Percentiles rank a stretch among this genome's conserved stretches.
These are phyloP conservation scores for Saturnispora gosingensis DNA, from an alignment of 805 yeast genomes.

Conservation along the genomic window DNA sequence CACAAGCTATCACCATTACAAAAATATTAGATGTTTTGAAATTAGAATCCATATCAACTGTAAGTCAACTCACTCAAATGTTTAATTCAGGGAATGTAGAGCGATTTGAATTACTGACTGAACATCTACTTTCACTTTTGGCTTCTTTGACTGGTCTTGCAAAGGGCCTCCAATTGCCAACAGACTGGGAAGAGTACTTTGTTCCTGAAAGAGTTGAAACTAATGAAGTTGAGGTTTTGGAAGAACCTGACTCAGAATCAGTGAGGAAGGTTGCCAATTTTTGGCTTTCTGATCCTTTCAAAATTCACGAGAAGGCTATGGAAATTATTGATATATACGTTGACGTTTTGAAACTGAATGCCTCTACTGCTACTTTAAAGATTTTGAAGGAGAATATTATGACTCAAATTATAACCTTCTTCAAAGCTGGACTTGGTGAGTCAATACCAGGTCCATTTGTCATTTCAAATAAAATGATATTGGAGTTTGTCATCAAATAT, in stretches of 20 bases:
- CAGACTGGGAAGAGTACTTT: conserved; percentile 36
- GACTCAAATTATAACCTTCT: conserved; percentile 54
- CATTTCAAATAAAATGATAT: conserved; percentile 33
- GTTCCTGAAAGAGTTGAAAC: conserved; percentile 4
- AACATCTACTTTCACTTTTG: conserved; percentile 47
- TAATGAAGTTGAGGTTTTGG: not conserved
- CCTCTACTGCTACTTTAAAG: conserved; percentile 4
- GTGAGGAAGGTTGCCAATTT: not conserved
- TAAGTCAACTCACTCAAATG: conserved; percentile 5
- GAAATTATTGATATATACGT: conserved; percentile 35
- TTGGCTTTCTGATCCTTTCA: conserved; percentile 32
- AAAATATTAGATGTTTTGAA: conserved; percentile 19
- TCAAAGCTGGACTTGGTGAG: conserved; percentile 59
- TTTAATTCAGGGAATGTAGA: conserved; percentile 7
- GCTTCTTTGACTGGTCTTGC: conserved; percentile 63
- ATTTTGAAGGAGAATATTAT: conserved; percentile 41
- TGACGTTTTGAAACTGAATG: conserved; percentile 23
- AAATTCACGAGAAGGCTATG: conserved; percentile 35
- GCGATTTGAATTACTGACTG: conserved; percentile 25
- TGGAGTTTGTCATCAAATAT: conserved; percentile 33
- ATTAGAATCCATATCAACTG: conserved; percentile 14
- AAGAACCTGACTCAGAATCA: not conserved
- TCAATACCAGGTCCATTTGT: conserved; percentile 58
- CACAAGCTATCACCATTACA: conserved; percentile 29
- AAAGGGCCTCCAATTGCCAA: conserved; percentile 54